These are phyloP conservation scores for Tremellales sp. DNA, from an alignment of 1,284 basidiomycete genomes.

Conservation along the genomic window DNA sequence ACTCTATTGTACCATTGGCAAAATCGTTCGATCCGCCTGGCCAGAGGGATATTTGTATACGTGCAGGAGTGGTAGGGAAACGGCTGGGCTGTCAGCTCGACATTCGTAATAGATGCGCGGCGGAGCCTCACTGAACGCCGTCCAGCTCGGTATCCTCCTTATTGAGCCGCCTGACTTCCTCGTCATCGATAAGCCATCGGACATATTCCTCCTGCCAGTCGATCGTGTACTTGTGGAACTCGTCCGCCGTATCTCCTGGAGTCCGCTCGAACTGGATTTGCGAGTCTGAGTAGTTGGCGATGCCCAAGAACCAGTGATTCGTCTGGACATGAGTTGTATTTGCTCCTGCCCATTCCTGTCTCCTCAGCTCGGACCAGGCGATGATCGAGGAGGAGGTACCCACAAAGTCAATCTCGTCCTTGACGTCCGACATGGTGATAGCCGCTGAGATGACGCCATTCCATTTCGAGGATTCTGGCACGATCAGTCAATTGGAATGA, in stretches of 20 bases:
- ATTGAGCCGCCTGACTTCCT: constrained; percentile 62
- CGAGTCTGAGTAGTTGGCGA: constrained; percentile 50
- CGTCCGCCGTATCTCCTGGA: background rate
- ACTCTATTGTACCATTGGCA: constrained; percentile 64
- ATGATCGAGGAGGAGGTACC: background rate
- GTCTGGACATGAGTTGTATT: constrained; percentile 63
- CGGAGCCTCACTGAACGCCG: constrained; percentile 26
- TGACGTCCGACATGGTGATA: constrained; percentile 78
- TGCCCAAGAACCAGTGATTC: constrained; percentile 64
- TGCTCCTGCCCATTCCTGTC: constrained; percentile 56
- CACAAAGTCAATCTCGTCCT: constrained; percentile 69
- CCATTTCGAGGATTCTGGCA: constrained; percentile 52
- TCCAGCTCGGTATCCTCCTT: constrained; percentile 57
- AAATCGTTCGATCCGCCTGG: constrained; percentile 63
- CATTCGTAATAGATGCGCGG: background rate
- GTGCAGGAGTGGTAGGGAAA: constrained; percentile 71
- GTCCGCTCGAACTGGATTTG: background rate
- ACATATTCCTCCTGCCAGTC: constrained; percentile 70
- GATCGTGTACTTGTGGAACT: constrained; percentile 32
- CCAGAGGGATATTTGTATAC: constrained; percentile 75
- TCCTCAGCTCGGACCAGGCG: background rate
- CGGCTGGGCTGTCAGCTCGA: constrained; percentile 30
- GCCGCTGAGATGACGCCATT: constrained; percentile 73
- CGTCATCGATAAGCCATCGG: constrained; percentile 65
- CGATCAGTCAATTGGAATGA: constrained; percentile 5